These are phyloP conservation scores for Posidonia australis DNA, from an alignment of 106 monocot genomes.

Conservation along the genomic window DNA sequence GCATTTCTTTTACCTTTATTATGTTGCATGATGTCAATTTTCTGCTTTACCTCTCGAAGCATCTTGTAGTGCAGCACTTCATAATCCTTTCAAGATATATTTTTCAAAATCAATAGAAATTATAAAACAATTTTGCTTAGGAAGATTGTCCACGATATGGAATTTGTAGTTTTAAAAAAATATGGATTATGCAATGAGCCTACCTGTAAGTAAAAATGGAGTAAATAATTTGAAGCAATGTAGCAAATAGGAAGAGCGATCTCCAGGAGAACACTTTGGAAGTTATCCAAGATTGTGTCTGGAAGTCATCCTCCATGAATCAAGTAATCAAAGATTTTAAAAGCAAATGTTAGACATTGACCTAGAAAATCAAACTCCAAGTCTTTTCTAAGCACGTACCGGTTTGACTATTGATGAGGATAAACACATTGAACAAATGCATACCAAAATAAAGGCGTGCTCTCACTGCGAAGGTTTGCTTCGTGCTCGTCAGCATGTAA, in stretches of 20 bases:
- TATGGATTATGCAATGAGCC: too few relatives aligned
- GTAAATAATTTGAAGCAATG: constrained; percentile 55
- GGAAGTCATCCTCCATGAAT: constrained; percentile 21
- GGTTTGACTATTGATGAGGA: background rate
- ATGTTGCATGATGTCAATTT: constrained; percentile 44
- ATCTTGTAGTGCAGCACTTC: constrained; percentile 54
- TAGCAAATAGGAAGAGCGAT: constrained; percentile 38
- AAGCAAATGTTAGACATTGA: constrained; percentile 43
- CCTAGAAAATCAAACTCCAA: constrained; percentile 32
- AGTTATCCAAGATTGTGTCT: constrained; percentile 35
- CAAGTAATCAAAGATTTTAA: constrained; percentile 39
- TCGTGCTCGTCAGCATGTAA: constrained; percentile 88
- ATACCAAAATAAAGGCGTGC: constrained; percentile 74
- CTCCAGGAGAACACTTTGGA: constrained; percentile 47
- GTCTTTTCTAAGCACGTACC: background rate
- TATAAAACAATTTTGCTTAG: background rate
- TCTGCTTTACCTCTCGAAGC: constrained; percentile 56
- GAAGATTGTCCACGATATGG: background rate
- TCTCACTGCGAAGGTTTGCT: constrained; percentile 64
- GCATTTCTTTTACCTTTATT: constrained; percentile 23
- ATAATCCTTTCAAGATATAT: constrained; percentile 39
- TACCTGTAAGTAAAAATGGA: constrained; percentile 80
- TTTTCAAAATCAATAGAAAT: background rate
- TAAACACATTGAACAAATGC: background rate
- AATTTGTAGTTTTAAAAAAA: too few relatives aligned